Evolutionary conservation across 2,329 filamentous ascomycete genomes (phyloP), one percentile per base, ranked within the genome.

Genomic region (Aaosphaeria pasadenensis): DNA sequence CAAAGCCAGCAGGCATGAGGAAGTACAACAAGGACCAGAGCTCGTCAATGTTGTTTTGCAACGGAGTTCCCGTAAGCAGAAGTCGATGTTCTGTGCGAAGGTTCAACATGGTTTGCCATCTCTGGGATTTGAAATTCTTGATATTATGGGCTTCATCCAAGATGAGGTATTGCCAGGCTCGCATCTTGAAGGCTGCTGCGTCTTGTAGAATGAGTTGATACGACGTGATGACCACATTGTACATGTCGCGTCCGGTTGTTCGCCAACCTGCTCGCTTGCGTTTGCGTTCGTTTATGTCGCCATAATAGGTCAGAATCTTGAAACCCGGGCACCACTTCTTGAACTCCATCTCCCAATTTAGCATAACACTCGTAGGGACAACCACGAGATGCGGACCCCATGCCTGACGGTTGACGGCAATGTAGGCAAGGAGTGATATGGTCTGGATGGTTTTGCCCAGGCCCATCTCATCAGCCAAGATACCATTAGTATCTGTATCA

Each of bases 291-390:
- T 96, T 91, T 60, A 91, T 88, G 39, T 87, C 89, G 39, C 95
- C 94, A 66, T 97, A 99, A 73, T 99, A 99, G 0, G 91, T 94
- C 50, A 99, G 78, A 47, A 99, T 95, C 67, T 96, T 97, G 78
- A 99, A 99, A 0, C 94, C 92, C 3, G 95, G 94, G 48, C 91
- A 89, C 84, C 92, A 99, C 69, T 99, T 99, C 66, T 97, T 97
- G 79, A 99, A 99, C 71, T 99, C 94, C 88, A 97, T 97, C 70
- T 99, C 95, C 94, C 94, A 99, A 66, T 99, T 99, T 55, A 99
- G 83, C 80, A 99, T 96, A 43, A 99, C 95, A 71, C 91, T 97
- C 2, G 94, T 99, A 1, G 94, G 94, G 2, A 99, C 94, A 51
- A 99, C 88, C 43, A 99, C 89, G 28, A 99, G 76, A 75, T 99